A percentile compares a stretch with the other conserved stretches of the same genome.
Evolutionary conservation across 2,329 filamentous ascomycete genomes (phyloP).

Genomic region (Lasiodiplodia theobromae): DNA sequence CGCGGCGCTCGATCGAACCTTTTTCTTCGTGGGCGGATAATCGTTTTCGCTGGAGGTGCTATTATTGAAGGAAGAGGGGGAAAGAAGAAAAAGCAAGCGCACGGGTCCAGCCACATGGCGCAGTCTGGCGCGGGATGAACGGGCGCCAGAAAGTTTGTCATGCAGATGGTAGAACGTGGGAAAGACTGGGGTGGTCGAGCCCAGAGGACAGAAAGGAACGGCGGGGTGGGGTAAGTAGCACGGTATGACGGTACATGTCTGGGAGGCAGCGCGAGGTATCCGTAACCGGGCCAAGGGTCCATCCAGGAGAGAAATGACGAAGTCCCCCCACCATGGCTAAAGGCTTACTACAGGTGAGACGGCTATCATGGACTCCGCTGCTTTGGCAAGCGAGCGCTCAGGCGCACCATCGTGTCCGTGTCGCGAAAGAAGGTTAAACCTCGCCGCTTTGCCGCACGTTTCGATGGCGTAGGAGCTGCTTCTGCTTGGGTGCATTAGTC

Average conservation of each 20-base stretch:
- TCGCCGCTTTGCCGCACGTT: slow-evolving; percentile 1
- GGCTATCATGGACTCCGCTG: background rate
- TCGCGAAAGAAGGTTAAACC: slow-evolving; percentile 13
- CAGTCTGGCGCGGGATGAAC: slow-evolving; percentile 12
- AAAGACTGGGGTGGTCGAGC: background rate
- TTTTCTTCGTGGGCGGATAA: background rate
- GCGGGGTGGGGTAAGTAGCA: background rate
- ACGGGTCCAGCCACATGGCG: background rate
- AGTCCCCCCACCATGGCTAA: background rate
- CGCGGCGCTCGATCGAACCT: background rate
- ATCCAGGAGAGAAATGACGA: background rate
- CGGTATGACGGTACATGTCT: background rate
- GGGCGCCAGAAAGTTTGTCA: slow-evolving; percentile 6
- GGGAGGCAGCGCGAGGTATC: background rate
- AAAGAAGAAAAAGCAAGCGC: background rate
- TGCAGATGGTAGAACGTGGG: slow-evolving; percentile 17
- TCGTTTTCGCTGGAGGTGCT: background rate
- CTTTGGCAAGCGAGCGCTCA: slow-evolving; percentile 9
- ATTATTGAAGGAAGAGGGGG: background rate
- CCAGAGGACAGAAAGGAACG: background rate
- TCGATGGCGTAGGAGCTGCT: background rate
- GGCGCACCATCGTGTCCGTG: slow-evolving; percentile 1
- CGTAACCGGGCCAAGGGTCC: slow-evolving; percentile 1
- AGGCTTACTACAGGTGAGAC: slow-evolving; percentile 13
- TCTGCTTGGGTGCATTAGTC: background rate